Conservation (phyloP, 192 early-diverging fungal genomes). For the Spizellomyces sp. region DNA sequence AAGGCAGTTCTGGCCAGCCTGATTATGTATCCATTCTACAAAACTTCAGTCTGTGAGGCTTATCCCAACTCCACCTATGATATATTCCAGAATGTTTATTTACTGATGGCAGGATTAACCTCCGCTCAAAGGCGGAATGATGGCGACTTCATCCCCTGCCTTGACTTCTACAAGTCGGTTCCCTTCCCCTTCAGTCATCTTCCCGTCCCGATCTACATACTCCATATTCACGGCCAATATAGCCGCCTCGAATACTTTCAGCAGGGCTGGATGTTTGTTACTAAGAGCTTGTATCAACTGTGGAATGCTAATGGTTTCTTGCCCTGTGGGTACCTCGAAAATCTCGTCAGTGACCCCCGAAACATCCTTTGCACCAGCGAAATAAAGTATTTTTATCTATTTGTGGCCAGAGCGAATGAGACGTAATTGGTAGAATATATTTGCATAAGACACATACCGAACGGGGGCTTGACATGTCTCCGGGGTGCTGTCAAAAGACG, state of each 20-base stretch:
- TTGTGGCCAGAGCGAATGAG: not conserved
- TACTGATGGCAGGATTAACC: conserved; percentile 39
- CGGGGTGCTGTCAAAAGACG: no score
- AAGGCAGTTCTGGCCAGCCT: no score
- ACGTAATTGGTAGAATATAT: no score
- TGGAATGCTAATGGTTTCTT: conserved; percentile 15
- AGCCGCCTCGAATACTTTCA: conserved; percentile 42
- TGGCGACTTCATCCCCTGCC: conserved; percentile 60
- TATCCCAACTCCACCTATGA: no score
- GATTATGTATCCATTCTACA: no score
- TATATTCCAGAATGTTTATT: no score
- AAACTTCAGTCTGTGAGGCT: no score
- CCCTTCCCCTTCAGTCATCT: conserved; percentile 10
- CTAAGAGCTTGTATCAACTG: conserved; percentile 24
- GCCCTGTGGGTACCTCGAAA: conserved; percentile 32
- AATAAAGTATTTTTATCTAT: conserved; percentile 63
- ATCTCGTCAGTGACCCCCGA: conserved; percentile 45
- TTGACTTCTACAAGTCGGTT: conserved; percentile 39
- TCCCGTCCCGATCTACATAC: conserved; percentile 55
- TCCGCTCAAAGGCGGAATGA: conserved; percentile 71
- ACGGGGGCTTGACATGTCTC: no score
- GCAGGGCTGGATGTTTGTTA: conserved; percentile 40
- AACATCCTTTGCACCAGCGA: conserved; percentile 59
- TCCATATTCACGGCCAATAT: conserved; percentile 68
- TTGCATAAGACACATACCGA: no score